These are phyloP conservation scores for Carallia pectinifolia DNA, from an alignment of 345 rosid species.

Conservation along the genomic window DNA sequence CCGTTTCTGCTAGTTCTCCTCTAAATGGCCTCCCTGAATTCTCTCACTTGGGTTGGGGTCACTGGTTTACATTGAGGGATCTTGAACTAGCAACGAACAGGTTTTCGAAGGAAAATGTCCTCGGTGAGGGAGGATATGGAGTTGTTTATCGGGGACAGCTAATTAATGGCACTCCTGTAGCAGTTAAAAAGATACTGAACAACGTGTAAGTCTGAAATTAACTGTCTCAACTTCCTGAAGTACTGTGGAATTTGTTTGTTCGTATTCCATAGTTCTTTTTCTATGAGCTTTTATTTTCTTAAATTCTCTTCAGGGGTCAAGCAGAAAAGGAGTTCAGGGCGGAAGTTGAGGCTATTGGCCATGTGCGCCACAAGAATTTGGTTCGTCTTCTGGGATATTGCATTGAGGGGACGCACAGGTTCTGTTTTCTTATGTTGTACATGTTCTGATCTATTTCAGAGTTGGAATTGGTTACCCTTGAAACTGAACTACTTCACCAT, in stretches of 20 bases:
- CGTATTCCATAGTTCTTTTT: constrained; percentile 3
- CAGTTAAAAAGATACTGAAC: constrained; percentile 73
- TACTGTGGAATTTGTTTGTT: constrained; percentile 2
- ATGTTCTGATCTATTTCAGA: background rate
- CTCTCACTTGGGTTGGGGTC: constrained; percentile 86
- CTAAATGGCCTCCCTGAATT: constrained; percentile 68
- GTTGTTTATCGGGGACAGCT: constrained; percentile 65
- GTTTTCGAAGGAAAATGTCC: constrained; percentile 66
- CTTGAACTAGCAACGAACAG: constrained; percentile 73
- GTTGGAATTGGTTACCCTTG: background rate
- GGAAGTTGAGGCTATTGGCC: constrained; percentile 85
- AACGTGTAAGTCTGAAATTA: constrained; percentile 50
- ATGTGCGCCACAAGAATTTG: constrained; percentile 82
- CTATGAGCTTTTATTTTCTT: constrained; percentile 1
- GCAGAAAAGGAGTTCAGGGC: constrained; percentile 82
- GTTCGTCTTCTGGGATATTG: constrained; percentile 85
- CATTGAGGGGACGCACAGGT: constrained; percentile 79
- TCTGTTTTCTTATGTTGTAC: background rate
- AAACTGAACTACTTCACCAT: background rate
- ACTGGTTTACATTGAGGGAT: constrained; percentile 85
- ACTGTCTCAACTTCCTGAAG: background rate
- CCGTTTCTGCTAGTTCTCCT: constrained; percentile 67
- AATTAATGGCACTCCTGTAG: constrained; percentile 71
- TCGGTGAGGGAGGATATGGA: constrained; percentile 87
- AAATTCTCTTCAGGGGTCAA: constrained; percentile 54